Conservation (phyloP, 129 eudicot genomes). For the Flaveria bidentis region DNA sequence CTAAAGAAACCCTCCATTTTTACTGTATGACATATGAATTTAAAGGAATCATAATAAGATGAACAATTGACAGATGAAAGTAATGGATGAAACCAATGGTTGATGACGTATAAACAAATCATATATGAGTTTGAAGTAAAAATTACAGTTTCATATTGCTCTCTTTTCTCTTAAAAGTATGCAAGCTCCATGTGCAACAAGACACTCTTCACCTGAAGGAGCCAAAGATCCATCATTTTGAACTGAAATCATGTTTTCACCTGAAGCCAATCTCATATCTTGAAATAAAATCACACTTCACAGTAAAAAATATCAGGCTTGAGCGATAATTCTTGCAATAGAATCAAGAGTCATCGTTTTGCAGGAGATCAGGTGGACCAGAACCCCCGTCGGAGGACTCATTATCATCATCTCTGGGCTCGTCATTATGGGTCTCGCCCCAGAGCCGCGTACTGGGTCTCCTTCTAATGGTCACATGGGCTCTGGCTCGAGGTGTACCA, state of each 20-base stretch:
- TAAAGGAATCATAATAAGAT: neutral
- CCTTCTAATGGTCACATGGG: constrained; percentile 63
- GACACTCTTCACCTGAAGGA: constrained; percentile 5
- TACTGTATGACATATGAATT: neutral
- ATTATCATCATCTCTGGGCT: constrained; percentile 53
- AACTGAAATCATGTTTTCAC: constrained; percentile 10
- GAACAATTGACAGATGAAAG: constrained; percentile 10
- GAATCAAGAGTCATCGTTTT: constrained; percentile 39
- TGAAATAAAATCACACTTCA: neutral
- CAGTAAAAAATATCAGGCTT: neutral
- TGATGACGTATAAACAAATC: constrained; percentile 35
- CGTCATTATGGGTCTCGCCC: constrained; percentile 77
- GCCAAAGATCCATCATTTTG: constrained; percentile 25
- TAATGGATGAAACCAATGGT: constrained; percentile 19
- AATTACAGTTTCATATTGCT: constrained; percentile 32
- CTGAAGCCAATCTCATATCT: constrained; percentile 21
- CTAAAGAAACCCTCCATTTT: too few relatives aligned
- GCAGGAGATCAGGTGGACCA: constrained; percentile 37
- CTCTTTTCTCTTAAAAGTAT: constrained; percentile 28
- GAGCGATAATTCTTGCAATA: constrained; percentile 16
- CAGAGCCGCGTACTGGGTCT: constrained; percentile 65
- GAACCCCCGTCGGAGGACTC: constrained; percentile 60
- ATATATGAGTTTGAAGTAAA: constrained; percentile 25
- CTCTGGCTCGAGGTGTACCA: constrained; percentile 58
- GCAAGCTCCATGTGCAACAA: constrained; percentile 15